Conservation (phyloP, 768 basidiomycete genomes). For the Pleurotus tuoliensis region DNA sequence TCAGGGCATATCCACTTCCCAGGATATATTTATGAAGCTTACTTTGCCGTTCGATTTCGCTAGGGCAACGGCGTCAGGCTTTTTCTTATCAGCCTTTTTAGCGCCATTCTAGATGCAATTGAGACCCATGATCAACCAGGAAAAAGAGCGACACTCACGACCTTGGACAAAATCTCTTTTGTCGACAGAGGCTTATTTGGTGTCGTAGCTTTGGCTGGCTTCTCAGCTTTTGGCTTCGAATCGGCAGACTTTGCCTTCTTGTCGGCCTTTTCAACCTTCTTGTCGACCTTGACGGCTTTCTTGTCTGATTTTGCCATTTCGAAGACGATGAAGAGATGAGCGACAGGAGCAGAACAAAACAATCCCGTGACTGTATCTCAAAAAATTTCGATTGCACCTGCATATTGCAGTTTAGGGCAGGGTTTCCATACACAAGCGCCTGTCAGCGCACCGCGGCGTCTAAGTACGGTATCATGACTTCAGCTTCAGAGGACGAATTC, state of each 20-base stretch:
- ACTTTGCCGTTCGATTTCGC: constrained; percentile 12
- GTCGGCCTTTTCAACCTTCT: constrained; percentile 24
- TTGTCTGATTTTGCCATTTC: constrained; percentile 49
- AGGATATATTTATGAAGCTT: constrained; percentile 10
- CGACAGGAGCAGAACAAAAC: background rate
- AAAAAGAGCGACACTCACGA: background rate
- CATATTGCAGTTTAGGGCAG: constrained; percentile 6
- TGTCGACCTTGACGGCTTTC: constrained; percentile 37
- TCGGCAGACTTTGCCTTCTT: constrained; percentile 29
- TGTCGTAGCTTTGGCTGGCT: constrained; percentile 17
- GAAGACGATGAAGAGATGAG: constrained; percentile 15
- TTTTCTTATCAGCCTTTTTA: too few species aligned
- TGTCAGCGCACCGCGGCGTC: background rate
- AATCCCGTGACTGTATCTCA: constrained; percentile 1
- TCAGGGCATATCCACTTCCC: constrained; percentile 17
- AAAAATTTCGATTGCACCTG: constrained; percentile 4
- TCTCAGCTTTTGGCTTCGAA: constrained; percentile 27
- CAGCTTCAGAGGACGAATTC: constrained; percentile 34
- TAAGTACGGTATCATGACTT: background rate
- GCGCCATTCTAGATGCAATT: too few species aligned
- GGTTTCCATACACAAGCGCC: background rate
- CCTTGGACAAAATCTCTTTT: constrained; percentile 17
- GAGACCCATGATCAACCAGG: background rate
- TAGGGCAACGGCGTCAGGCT: constrained; percentile 6
- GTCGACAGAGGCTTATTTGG: constrained; percentile 21